Evolutionary conservation across 1,139 yeast genomes (phyloP).

Genomic region (Suhomyces terraborum): DNA sequence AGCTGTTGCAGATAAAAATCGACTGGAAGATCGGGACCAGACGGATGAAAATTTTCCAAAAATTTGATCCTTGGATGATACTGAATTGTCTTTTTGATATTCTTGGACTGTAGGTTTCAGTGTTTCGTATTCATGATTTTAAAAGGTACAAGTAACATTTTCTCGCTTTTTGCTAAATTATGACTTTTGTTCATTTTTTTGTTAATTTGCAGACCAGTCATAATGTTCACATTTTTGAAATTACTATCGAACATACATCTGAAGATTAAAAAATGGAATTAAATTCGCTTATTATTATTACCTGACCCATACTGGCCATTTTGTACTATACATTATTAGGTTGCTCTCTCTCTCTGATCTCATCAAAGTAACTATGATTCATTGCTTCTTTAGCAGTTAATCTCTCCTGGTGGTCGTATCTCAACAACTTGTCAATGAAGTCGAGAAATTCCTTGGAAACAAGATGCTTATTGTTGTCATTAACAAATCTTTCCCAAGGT

Average conservation of each 20-base stretch:
- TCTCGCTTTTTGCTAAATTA: no score
- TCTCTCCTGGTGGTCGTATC: slow-evolving; percentile 94
- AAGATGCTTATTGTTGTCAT: slow-evolving; percentile 68
- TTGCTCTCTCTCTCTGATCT: slow-evolving; percentile 23
- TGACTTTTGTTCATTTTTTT: no score
- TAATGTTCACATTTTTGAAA: neutral
- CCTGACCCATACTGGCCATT: slow-evolving; percentile 5
- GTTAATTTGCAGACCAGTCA: no score
- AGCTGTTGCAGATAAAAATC: no score
- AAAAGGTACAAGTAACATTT: no score
- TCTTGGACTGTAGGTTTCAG: no score
- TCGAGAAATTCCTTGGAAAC: slow-evolving; percentile 74
- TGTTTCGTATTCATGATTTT: neutral
- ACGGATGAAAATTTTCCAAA: neutral
- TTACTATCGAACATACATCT: no score
- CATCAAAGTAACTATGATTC: slow-evolving; percentile 73
- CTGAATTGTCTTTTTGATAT: no score
- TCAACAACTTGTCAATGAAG: slow-evolving; percentile 75
- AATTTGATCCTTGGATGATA: neutral
- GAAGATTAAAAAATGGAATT: no score
- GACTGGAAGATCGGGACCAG: no score
- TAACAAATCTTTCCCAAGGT: slow-evolving; percentile 87
- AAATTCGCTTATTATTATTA: slow-evolving; percentile 7
- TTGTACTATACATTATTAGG: slow-evolving; percentile 8
- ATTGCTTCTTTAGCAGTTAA: slow-evolving; percentile 94